Conservation (phyloP, 495 filamentous ascomycete genomes). For the Penicillium dipodomyicola region DNA sequence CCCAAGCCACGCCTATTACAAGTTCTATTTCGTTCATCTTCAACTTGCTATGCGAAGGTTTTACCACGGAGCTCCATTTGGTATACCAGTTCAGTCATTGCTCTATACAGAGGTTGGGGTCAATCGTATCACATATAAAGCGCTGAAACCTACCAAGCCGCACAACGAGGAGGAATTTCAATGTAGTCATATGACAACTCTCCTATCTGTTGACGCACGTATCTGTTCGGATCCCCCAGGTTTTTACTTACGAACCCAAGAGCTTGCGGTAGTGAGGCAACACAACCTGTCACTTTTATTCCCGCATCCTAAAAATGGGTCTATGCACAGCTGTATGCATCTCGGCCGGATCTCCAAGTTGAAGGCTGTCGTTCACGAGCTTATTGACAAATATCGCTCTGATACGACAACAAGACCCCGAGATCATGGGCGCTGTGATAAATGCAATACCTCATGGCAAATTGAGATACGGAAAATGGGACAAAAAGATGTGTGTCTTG, state of each 20-base stretch:
- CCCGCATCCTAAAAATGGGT: not conserved
- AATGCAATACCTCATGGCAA: constrained; percentile 18
- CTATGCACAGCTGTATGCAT: not conserved
- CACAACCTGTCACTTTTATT: not conserved
- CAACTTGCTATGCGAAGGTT: constrained; percentile 11
- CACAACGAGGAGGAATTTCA: not conserved
- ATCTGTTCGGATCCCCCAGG: constrained; percentile 2
- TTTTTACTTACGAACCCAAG: constrained; percentile 1
- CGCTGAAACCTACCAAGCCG: not conserved
- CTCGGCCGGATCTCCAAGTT: not conserved
- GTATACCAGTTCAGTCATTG: constrained; percentile 2
- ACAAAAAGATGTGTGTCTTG: not conserved
- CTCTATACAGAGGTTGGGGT: constrained; percentile 2
- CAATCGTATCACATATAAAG: not conserved
- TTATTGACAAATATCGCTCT: not conserved
- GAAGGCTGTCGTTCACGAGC: not conserved
- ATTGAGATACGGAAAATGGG: not conserved
- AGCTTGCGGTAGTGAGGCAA: not conserved
- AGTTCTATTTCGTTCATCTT: constrained; percentile 1
- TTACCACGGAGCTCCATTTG: constrained; percentile 2
- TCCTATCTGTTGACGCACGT: constrained; percentile 3
- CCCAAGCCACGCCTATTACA: not conserved
- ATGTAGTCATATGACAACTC: not conserved
- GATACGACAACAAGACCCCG: not conserved
- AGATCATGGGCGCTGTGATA: constrained; percentile 8